Percentiles rank a stretch among this genome's conserved stretches.
Evolutionary conservation across 495 filamentous ascomycete genomes (phyloP).

Genomic region (Tuber brumale): DNA sequence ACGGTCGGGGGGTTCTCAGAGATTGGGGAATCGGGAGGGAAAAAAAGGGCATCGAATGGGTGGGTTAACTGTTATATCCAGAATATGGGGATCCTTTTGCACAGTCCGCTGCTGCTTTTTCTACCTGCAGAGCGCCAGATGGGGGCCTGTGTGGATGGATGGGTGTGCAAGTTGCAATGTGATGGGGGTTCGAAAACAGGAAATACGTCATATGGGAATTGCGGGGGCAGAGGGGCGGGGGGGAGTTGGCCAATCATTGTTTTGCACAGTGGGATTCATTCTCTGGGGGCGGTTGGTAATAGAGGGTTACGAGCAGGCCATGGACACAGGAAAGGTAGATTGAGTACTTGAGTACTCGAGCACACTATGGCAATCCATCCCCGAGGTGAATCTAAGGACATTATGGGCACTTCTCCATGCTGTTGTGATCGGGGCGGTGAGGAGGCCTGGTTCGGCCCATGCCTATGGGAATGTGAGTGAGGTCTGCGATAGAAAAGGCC

Average conservation of each 20-base stretch:
- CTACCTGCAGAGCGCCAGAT: not conserved
- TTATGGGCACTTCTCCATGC: not conserved
- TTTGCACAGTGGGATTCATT: not conserved
- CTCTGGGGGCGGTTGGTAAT: not conserved
- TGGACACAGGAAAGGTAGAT: not conserved
- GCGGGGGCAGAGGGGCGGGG: not conserved
- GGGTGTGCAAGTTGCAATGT: not conserved
- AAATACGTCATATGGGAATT: not conserved
- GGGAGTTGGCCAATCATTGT: not conserved
- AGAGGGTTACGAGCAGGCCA: not conserved
- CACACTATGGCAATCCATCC: not conserved
- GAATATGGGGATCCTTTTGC: not conserved
- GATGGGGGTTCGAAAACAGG: not conserved
- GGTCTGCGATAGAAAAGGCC: not conserved
- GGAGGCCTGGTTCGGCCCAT: not conserved
- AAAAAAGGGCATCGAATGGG: not conserved
- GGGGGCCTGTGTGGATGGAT: not conserved
- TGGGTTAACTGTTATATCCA: not conserved
- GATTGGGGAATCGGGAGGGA: not conserved
- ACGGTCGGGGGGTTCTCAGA: not conserved
- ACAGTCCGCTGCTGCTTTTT: not conserved
- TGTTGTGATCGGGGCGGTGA: not conserved
- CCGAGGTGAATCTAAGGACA: too few relatives aligned
- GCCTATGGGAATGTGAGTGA: not conserved
- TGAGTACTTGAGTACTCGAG: not conserved